Evolutionary conservation across 2,329 filamentous ascomycete species (phyloP).

Genomic region (Cladosporium sp.): DNA sequence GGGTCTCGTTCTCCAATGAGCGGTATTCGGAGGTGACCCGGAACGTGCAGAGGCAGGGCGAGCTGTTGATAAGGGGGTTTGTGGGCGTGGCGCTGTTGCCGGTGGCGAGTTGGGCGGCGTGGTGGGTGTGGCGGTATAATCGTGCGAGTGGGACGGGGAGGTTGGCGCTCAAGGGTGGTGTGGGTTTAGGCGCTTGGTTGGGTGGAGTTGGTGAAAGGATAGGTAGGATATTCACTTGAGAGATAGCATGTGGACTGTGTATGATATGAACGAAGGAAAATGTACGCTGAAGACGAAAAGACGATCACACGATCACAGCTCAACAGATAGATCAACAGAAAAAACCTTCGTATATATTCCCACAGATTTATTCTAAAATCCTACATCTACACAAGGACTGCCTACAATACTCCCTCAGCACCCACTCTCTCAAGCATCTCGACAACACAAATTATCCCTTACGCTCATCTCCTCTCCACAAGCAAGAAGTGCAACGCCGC

Average conservation of each 20-base stretch:
- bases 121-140: slow-evolving; percentile 32
- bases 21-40: slow-evolving; percentile 79
- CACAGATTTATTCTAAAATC: background rate
- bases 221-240: slow-evolving; percentile 26
- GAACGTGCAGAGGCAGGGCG: slow-evolving; percentile 68
- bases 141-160: slow-evolving; percentile 17
- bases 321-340: background rate
- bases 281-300: background rate
- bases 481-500: slow-evolving; percentile 89
- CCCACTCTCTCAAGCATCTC: background rate
- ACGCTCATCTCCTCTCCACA: slow-evolving; percentile 73
- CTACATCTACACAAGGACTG: background rate
- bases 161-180: slow-evolving; percentile 10
- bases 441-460: background rate
- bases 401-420: background rate
- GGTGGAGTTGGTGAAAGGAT: slow-evolving; percentile 22
- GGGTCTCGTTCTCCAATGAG: slow-evolving; percentile 92
- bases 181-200: slow-evolving; percentile 17
- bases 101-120: slow-evolving; percentile 28
- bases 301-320: background rate
- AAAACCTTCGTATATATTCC: background rate
- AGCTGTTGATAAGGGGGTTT: slow-evolving; percentile 37
- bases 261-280: background rate
- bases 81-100: slow-evolving; percentile 51
- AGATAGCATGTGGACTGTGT: background rate